A percentile compares a stretch with the other conserved stretches of the same genome.
Conservation (phyloP, 2,329 filamentous ascomycete genomes). For the Aquanectria penicillioides region DNA sequence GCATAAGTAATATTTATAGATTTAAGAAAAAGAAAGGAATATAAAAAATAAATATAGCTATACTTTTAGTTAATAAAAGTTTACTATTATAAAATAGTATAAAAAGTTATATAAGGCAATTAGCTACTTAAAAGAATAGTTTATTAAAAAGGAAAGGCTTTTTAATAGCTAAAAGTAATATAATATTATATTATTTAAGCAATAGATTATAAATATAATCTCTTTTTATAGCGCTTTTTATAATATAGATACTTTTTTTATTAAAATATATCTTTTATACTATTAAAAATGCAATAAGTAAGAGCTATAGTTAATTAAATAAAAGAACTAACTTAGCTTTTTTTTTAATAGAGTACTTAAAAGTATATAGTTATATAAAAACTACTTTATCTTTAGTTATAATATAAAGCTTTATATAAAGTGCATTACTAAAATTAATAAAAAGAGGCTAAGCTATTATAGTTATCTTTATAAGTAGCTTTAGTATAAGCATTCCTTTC, state of each 20-base stretch:
- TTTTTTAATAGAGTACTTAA: not conserved
- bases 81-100: no score
- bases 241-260: not conserved
- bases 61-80: no score
- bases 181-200: not conserved
- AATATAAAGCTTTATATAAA: not conserved
- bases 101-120: no score
- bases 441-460: not conserved
- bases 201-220: not conserved
- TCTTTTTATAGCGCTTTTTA: constrained; percentile 8
- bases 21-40: no score
- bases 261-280: constrained; percentile 1
- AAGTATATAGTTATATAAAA: not conserved
- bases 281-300: not conserved
- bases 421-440: not conserved
- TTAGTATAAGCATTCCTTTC: constrained; percentile 10
- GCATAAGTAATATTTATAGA: no score
- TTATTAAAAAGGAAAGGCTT: not conserved
- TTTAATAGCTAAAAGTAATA: not conserved
- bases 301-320: not conserved
- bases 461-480: constrained; percentile 6
- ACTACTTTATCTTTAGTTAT: not conserved
- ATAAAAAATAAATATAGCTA: no score
- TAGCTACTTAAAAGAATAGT: no score
- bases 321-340: not conserved